Evolutionary conservation across 192 early-diverging fungal species (phyloP), one percentile per base, ranked within the genome.

Genomic region (Coemansia sp.): DNA sequence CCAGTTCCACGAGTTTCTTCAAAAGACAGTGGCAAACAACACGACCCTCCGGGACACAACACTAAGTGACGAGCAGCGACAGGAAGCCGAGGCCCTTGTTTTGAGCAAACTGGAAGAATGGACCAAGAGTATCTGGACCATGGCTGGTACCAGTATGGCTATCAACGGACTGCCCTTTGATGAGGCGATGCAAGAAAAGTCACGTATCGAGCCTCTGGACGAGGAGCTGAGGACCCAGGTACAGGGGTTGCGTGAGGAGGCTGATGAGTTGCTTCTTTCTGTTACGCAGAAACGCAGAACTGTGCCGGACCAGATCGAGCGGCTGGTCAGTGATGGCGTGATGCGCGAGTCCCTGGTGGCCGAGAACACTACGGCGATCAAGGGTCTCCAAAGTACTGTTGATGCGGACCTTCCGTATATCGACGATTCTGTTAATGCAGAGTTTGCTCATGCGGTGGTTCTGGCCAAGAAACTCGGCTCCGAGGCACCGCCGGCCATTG

Each of bases 81-180:
- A 27, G 2, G 71, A 80, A 41, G 77, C 77, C 0, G 34, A 55
- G 3, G 42, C 50, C 7, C 57, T 74, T 15, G 59, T 80, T 0
- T 33, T 65, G 2, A 53, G 44, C 17, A 45, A 44, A 10, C 52
- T 74, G 20, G 36, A 62, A 13, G 47, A 70, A 36, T 80, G 77
- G 77, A 61, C 77, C 2, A 23, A 29, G 2, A 42, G 57, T 4
- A 57, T 80, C n/a, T 80, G 77, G 77, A 42, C 27, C 10, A 50
- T 63, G 57, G 77, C 77, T 1, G 72, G 71, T 8, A 56, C 55
- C 15, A 80, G 65, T 54, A 74, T 80, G 53, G 31, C 77, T 19
- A 67, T 80, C 6, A 80, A 80, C 10, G 77, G 77, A 47, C 62
- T 80, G 42, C 44, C 57, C n/a, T 80, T 57, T 27, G 64, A 59